Base-by-base conservation (phyloP, 108 stramenopile species). In the Cyclostephanos invisitatus region DNA sequence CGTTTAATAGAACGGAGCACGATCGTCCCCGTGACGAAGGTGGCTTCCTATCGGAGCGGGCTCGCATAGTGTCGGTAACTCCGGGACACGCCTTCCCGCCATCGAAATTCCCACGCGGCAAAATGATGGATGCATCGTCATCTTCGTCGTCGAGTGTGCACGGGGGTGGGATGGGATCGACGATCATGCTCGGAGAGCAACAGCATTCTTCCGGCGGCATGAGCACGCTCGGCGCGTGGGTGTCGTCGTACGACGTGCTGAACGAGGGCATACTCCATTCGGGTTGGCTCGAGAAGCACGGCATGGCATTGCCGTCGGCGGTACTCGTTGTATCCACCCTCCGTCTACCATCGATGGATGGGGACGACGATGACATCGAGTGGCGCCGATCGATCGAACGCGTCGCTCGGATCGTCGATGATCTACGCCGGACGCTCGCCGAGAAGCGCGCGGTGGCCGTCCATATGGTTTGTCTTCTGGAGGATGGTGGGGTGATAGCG, bases 201-300 rank as follows among this genome's bases (percentile, higher is more conserved):
- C 55, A 25, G 27, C 55, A 54, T 1, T n/a, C 38, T n/a, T n/a
- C 55, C 8, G 54, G 38, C 25, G 37, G 60, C 44, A 48, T 54
- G 18, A 69, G 61, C 35, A 66, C 42, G 61, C 15, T n/a, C n/a
- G n/a, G n/a, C n/a, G n/a, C 77, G 29, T 70, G 69, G 64, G 6
- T 58, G 22, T 72, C 55, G 8, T 82, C 64, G 62, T 72, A 60
- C 40, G 47, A 64, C 50, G 62, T 68, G 75, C 87, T 25, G 67
- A 86, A 20, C 18, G 83, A 88, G 36, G 92, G 92, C 5, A 88
- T 93, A 10, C 56, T 93, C 49, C 86, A 86, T 2, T 62, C 78
- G 11, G 89, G 90, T 40, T 91, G 92, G 90, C 27, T 91, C 21
- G 89, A 91, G 60, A 93, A 91, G 68, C 92, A 93, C 65, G 84